A percentile compares a stretch with the other conserved stretches of the same genome.
Evolutionary conservation across 1,139 yeast genomes (phyloP).

Genomic region (Yamadazyma blattariae): DNA sequence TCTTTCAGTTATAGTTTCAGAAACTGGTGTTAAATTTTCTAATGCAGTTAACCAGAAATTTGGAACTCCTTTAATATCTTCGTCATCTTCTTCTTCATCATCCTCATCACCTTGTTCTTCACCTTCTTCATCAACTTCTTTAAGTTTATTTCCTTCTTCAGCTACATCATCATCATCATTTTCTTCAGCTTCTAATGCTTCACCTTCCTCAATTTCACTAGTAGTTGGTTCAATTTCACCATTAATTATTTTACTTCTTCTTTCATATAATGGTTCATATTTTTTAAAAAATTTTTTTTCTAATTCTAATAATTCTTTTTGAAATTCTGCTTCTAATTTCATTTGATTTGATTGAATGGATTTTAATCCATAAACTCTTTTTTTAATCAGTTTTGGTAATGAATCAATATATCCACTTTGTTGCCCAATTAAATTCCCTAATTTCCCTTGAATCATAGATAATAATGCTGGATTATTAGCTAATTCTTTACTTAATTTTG

Average conservation of each 20-base stretch:
- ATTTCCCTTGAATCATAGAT: slow-evolving; percentile 87
- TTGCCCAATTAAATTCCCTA: slow-evolving; percentile 80
- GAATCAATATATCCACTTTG: slow-evolving; percentile 83
- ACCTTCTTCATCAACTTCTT: slow-evolving; percentile 32
- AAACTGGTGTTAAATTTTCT: slow-evolving; percentile 77
- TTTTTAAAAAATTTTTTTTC: slow-evolving; percentile 76
- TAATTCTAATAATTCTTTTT: slow-evolving; percentile 79
- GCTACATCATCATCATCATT: slow-evolving; percentile 35
- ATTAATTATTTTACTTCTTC: slow-evolving; percentile 67
- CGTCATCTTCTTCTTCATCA: slow-evolving; percentile 43
- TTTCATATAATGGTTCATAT: slow-evolving; percentile 75
- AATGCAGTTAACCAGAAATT: slow-evolving; percentile 96
- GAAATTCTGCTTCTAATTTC: slow-evolving; percentile 86
- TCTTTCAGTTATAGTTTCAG: slow-evolving; percentile 85
- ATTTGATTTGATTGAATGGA: slow-evolving; percentile 81
- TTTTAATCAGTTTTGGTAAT: slow-evolving; percentile 72
- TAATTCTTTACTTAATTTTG: slow-evolving; percentile 41
- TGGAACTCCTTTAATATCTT: slow-evolving; percentile 71
- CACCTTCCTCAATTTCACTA: slow-evolving; percentile 78
- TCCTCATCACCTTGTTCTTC: slow-evolving; percentile 46
- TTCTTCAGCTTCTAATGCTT: slow-evolving; percentile 55
- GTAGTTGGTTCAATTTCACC: slow-evolving; percentile 78
- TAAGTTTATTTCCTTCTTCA: slow-evolving; percentile 32
- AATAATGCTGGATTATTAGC: slow-evolving; percentile 75
- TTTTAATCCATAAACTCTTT: slow-evolving; percentile 79